Percentiles rank a stretch among this genome's conserved stretches.
Conservation (phyloP, 108 stramenopile species). For the Skeletonema potamos region DNA sequence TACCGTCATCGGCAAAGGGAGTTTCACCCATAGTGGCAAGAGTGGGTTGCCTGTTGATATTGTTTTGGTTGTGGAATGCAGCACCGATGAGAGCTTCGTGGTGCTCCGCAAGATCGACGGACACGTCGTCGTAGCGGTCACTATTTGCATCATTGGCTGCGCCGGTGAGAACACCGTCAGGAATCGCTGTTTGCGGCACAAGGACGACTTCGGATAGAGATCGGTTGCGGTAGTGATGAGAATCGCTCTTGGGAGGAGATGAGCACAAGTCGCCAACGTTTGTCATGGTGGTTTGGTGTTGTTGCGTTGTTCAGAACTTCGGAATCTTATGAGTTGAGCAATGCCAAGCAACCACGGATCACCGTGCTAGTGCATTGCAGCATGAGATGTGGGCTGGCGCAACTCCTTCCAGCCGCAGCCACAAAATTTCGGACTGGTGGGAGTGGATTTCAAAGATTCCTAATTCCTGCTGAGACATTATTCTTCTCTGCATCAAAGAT, state of each 20-base stretch:
- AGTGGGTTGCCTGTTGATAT: slow-evolving; percentile 40
- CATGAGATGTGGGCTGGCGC: too few species aligned
- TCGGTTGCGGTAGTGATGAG: background rate
- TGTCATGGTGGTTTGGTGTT: background rate
- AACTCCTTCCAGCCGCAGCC: too few species aligned
- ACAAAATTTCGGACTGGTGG: too few species aligned
- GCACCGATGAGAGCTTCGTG: slow-evolving; percentile 55
- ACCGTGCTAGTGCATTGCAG: too few species aligned
- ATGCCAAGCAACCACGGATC: background rate
- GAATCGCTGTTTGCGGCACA: background rate
- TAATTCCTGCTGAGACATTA: too few species aligned
- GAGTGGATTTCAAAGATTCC: too few species aligned
- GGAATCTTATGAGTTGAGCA: background rate
- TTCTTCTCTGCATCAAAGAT: too few species aligned
- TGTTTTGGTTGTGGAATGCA: slow-evolving; percentile 43
- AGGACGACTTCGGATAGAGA: slow-evolving; percentile 37
- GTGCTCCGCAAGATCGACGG: slow-evolving; percentile 22
- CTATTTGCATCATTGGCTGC: background rate
- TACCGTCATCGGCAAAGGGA: slow-evolving; percentile 44
- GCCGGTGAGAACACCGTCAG: background rate
- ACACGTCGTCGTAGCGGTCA: background rate
- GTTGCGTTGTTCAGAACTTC: background rate
- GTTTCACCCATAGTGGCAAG: slow-evolving; percentile 51
- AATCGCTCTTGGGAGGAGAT: background rate
- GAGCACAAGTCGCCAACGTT: background rate